Evolutionary conservation across 2,329 filamentous ascomycete species (phyloP), one percentile per base, ranked within the genome.

Genomic region (Capronia coronata): DNA sequence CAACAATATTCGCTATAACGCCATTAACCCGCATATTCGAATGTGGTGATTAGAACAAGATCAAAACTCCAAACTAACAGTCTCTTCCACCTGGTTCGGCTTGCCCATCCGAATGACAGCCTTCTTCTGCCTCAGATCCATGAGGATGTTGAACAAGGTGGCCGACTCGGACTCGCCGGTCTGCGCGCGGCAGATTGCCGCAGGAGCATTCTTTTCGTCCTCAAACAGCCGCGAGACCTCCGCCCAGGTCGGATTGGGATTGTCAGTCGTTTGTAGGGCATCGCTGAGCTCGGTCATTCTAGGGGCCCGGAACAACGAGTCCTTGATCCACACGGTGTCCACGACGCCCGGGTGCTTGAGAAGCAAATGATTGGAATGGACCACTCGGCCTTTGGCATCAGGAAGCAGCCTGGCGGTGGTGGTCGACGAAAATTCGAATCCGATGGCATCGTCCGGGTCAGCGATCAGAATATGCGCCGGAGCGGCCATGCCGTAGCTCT

Each of bases 381-480:
- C 63, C 2, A 72, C 58, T 3, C 67, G 59, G 1, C 65, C 65
- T 46, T 68, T 45, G 18, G 63, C 67, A 1, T 61, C 45, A 1
- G 78, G 13, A 10, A 9, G 7, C 25, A 67, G 22, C 11, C 48
- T 38, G 3, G 52, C 52, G 16, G 62, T 51, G 44, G 61, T 61
- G 2, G 51, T 37, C 22, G 48, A 37, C 10, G 58, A 63, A 25
- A 70, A 78, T 55, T 80, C 77, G 7, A 78, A 51, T 0, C 76
- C 75, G 2, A 72, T 55, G 0, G 68, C 66, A 1, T 68, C 70
- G 0, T 56, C 63, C 2, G 52, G 52, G 59, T 80, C 77, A 0
- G 70, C 75, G 23, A 80, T 62, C 0, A 77, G 61, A 49, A 79
- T 77, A 54, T 79, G 75, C 37, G 73, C 75, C 2, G 74, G 67